These are phyloP conservation scores for Shiraia bambusicola DNA, from an alignment of 2,329 filamentous ascomycete species.

Conservation along the genomic window DNA sequence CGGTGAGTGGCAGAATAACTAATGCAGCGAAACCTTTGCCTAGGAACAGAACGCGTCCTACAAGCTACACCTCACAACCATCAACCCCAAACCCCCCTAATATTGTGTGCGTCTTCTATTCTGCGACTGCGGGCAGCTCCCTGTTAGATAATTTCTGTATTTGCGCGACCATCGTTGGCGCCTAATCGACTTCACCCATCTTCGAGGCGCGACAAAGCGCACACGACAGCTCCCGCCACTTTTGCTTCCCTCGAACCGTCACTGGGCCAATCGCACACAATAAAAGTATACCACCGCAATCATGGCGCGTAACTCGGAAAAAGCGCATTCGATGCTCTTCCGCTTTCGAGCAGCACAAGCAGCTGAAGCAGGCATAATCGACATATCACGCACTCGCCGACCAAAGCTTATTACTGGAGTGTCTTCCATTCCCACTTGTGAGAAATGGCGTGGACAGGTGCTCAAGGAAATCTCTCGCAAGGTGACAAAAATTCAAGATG, in stretches of 20 bases:
- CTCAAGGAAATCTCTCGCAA: conserved; percentile 97
- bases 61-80: conserved; percentile 15
- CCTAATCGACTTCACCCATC: conserved; percentile 5
- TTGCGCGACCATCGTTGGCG: conserved; percentile 4
- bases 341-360: conserved; percentile 98
- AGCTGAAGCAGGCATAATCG: conserved; percentile 92
- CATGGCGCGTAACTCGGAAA: conserved; percentile 92
- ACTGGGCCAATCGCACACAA: not conserved
- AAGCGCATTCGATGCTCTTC: conserved; percentile 99
- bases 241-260: not conserved
- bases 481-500: conserved; percentile 92
- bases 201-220: not conserved
- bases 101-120: conserved; percentile 11
- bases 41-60: conserved; percentile 23
- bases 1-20: conserved; percentile 19
- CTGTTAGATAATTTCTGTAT: conserved; percentile 16
- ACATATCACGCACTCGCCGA: conserved; percentile 83
- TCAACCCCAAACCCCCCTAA: conserved; percentile 12
- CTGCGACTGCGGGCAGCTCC: conserved; percentile 33
- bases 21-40: conserved; percentile 32
- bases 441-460: conserved; percentile 98
- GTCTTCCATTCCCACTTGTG: conserved; percentile 79
- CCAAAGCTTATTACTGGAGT: conserved; percentile 90
- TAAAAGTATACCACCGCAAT: conserved; percentile 19
- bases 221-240: not conserved